Conservation (phyloP, 352 stramenopile genomes). For the Pythium insidiosum region DNA sequence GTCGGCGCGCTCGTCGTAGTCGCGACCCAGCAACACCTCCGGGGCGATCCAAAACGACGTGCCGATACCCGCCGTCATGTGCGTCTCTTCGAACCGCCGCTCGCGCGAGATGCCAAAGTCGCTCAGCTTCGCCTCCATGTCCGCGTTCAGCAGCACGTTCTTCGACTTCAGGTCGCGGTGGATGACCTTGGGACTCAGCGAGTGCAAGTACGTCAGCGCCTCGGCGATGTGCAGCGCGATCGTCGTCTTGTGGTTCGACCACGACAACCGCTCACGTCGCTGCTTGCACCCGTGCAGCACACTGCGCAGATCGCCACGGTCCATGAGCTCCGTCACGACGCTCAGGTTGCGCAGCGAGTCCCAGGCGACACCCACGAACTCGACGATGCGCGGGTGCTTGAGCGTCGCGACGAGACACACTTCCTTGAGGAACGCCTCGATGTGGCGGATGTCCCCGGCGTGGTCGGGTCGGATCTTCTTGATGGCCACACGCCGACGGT, state of each 20-base stretch:
- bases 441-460: conserved; percentile 31
- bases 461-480: conserved; percentile 47
- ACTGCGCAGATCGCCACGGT: conserved; percentile 48
- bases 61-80: conserved; percentile 62
- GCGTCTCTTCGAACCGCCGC: conserved; percentile 41
- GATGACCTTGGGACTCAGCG: conserved; percentile 44
- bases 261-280: conserved; percentile 28
- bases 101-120: conserved; percentile 71
- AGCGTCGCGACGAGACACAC: conserved; percentile 47
- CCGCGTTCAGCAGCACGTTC: conserved; percentile 27
- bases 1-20: not conserved
- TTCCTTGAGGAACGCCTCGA: conserved; percentile 48
- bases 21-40: conserved; percentile 36
- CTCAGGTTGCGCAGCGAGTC: conserved; percentile 43
- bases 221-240: conserved; percentile 52
- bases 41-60: conserved; percentile 72
- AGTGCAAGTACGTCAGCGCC: conserved; percentile 51
- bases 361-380: conserved; percentile 60
- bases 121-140: conserved; percentile 66
- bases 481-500: conserved; percentile 41
- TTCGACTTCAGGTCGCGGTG: conserved; percentile 35
- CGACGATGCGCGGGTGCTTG: conserved; percentile 50
- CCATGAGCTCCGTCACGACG: conserved; percentile 63
- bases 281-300: conserved; percentile 38
- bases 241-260: conserved; percentile 36